Conservation (phyloP, 768 basidiomycete species). For the Leccinum subtestaceum region DNA sequence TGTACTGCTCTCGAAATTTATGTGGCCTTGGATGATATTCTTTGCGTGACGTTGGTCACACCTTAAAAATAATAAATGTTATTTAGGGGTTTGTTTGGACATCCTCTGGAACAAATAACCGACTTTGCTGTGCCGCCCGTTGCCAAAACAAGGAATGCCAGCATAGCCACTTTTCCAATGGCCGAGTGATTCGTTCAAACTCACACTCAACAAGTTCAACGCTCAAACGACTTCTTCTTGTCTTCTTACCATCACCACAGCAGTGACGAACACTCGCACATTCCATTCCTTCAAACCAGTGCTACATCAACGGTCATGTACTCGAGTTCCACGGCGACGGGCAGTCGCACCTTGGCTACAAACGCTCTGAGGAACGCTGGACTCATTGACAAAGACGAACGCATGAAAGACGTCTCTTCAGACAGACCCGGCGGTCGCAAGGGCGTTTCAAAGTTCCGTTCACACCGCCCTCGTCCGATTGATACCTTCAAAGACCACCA, state of each 20-base stretch:
- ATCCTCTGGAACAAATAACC: slow-evolving; percentile 26
- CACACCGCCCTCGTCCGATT: slow-evolving; percentile 58
- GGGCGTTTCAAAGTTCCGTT: slow-evolving; percentile 55
- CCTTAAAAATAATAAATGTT: neutral
- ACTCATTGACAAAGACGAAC: slow-evolving; percentile 72
- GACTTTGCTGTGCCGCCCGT: neutral
- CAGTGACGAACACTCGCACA: neutral
- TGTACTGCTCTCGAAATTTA: slow-evolving; percentile 15
- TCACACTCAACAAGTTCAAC: slow-evolving; percentile 4
- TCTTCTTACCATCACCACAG: slow-evolving; percentile 15
- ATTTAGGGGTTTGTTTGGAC: slow-evolving; percentile 22
- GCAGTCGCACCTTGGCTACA: slow-evolving; percentile 55
- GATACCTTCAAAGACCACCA: slow-evolving; percentile 54
- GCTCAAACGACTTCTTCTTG: slow-evolving; percentile 13
- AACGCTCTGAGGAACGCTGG: slow-evolving; percentile 68
- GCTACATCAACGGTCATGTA: slow-evolving; percentile 39
- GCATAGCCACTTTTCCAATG: slow-evolving; percentile 22
- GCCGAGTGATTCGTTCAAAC: slow-evolving; percentile 15
- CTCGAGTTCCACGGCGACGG: slow-evolving; percentile 58
- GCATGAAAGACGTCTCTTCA: slow-evolving; percentile 68
- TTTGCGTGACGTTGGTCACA: slow-evolving; percentile 24
- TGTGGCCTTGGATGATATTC: slow-evolving; percentile 11
- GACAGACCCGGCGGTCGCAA: slow-evolving; percentile 72
- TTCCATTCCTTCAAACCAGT: neutral
- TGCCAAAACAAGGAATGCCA: slow-evolving; percentile 23